Evolutionary conservation across 2,329 filamentous ascomycete genomes (phyloP).

Genomic region (Calonectria multiphialidica): DNA sequence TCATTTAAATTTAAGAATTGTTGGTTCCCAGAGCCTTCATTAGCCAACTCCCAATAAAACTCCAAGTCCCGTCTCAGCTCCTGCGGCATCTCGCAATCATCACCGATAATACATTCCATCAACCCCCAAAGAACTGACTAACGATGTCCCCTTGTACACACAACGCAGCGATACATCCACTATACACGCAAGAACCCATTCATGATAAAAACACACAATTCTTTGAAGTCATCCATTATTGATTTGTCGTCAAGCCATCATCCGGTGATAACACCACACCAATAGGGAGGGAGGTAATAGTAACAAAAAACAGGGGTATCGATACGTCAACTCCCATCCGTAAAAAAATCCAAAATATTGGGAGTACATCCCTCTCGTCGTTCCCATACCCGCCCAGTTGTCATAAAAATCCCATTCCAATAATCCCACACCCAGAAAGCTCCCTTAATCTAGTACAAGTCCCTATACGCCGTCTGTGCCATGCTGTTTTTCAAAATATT

Average conservation of each 20-base stretch:
- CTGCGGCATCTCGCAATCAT: not conserved
- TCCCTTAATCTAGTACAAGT: slow-evolving; percentile 40
- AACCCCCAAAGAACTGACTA: not conserved
- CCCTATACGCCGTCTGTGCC: slow-evolving; percentile 44
- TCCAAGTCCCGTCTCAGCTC: not conserved
- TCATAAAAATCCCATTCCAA: slow-evolving; percentile 32
- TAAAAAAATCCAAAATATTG: slow-evolving; percentile 29
- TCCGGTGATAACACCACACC: slow-evolving; percentile 16
- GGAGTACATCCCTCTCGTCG: slow-evolving; percentile 23
- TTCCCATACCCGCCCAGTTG: slow-evolving; percentile 25
- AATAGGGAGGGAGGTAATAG: slow-evolving; percentile 23
- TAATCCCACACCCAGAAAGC: slow-evolving; percentile 23
- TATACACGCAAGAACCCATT: slow-evolving; percentile 2
- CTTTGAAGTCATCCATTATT: slow-evolving; percentile 27
- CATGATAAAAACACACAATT: slow-evolving; percentile 9
- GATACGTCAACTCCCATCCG: slow-evolving; percentile 44
- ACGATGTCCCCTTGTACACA: not conserved
- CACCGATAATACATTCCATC: not conserved
- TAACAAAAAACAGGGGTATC: slow-evolving; percentile 46
- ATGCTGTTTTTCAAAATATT: slow-evolving; percentile 40
- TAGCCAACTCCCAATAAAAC: not conserved
- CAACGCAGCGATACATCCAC: not conserved
- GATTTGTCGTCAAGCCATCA: slow-evolving; percentile 30
- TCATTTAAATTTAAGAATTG: not conserved
- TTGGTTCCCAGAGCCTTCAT: not conserved